Evolutionary conservation across 768 basidiomycete species (phyloP).

Genomic region (Pulveroboletus sp.): DNA sequence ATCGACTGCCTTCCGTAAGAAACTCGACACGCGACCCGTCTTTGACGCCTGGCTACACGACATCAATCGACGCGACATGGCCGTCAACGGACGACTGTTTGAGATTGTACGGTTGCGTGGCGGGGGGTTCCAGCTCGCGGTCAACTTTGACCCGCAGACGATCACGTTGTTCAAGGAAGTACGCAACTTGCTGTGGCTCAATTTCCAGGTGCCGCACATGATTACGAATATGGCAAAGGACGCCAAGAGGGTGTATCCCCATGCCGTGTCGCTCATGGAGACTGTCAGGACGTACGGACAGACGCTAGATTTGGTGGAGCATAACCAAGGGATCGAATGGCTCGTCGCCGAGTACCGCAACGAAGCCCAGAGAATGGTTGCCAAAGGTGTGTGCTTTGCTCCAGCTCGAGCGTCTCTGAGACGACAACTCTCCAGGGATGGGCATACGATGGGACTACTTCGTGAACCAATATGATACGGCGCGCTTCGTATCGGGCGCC

Average conservation of each 20-base stretch:
- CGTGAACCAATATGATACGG: conserved; percentile 88
- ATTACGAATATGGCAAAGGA: conserved; percentile 98
- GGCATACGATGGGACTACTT: conserved; percentile 96
- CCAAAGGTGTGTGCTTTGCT: conserved; percentile 58
- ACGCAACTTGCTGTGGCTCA: conserved; percentile 91
- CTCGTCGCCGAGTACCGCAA: conserved; percentile 93
- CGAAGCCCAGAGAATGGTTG: conserved; percentile 91
- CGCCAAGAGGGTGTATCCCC: conserved; percentile 96
- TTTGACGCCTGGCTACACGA: conserved; percentile 97
- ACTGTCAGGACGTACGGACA: conserved; percentile 98
- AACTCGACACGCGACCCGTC: conserved; percentile 91
- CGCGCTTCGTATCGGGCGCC: conserved; percentile 67
- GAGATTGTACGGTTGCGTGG: conserved; percentile 80
- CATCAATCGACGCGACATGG: conserved; percentile 90
- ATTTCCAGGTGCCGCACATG: conserved; percentile 92
- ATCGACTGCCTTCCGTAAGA: conserved; percentile 87
- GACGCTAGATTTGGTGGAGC: conserved; percentile 87
- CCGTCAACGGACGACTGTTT: conserved; percentile 87
- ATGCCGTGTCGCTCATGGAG: conserved; percentile 98
- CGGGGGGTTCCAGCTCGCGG: conserved; percentile 81
- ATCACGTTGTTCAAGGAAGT: conserved; percentile 99
- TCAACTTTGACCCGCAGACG: conserved; percentile 98
- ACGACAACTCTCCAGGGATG: conserved; percentile 63
- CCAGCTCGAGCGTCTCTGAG: not conserved
- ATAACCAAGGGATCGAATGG: conserved; percentile 89